These are phyloP conservation scores for Halteria grandinella DNA, from an alignment of 73 alveolate genomes.

Conservation along the genomic window DNA sequence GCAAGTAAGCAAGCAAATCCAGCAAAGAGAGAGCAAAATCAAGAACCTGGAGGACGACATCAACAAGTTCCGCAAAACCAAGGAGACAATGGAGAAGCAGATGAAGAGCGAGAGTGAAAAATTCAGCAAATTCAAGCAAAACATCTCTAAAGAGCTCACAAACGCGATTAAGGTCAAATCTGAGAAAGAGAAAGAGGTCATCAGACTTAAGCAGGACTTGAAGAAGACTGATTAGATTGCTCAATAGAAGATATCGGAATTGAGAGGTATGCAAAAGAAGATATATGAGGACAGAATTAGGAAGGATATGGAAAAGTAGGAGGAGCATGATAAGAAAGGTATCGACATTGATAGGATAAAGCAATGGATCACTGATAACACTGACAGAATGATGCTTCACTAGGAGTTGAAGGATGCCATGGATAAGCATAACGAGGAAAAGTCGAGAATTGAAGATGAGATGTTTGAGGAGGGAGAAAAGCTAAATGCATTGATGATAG, in stretches of 20 bases:
- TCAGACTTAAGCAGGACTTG: slow-evolving; percentile 61
- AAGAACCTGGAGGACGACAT: slow-evolving; percentile 67
- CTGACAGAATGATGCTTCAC: slow-evolving; percentile 41
- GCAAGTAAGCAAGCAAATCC: slow-evolving; percentile 21
- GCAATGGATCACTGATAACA: slow-evolving; percentile 50
- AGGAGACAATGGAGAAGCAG: slow-evolving; percentile 53
- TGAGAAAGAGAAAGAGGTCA: slow-evolving; percentile 71
- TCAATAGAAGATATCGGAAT: slow-evolving; percentile 64
- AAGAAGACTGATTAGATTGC: slow-evolving; percentile 61
- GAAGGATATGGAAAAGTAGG: slow-evolving; percentile 28
- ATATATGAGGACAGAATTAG: slow-evolving; percentile 13
- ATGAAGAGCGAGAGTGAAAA: slow-evolving; percentile 70
- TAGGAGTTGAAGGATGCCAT: slow-evolving; percentile 31
- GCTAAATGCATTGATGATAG: slow-evolving; percentile 3
- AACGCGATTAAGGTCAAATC: slow-evolving; percentile 48
- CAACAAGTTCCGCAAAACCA: slow-evolving; percentile 55
- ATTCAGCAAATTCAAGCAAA: slow-evolving; percentile 61
- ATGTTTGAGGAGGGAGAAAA: slow-evolving; percentile 51
- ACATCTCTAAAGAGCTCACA: slow-evolving; percentile 54
- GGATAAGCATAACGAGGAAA: slow-evolving; percentile 1
- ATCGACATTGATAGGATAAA: slow-evolving; percentile 61
- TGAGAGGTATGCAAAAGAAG: slow-evolving; percentile 61
- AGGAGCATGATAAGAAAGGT: slow-evolving; percentile 30
- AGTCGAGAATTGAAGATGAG: slow-evolving; percentile 45
- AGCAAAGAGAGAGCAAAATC: slow-evolving; percentile 59